Conservation (phyloP, 192 early-diverging fungal species). For the Globomyces pollinis-pini region DNA sequence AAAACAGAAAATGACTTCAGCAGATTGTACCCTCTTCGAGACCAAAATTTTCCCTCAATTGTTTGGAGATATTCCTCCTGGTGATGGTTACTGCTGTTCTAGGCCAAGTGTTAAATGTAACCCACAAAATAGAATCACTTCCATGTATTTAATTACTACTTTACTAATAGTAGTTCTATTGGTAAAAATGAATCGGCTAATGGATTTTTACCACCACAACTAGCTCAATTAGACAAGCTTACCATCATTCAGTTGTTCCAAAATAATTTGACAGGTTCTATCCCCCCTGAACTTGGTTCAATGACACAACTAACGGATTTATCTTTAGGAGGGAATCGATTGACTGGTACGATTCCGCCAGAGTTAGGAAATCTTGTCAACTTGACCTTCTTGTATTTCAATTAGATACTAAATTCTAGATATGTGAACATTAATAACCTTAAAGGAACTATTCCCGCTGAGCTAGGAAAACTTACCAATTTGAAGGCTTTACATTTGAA, state of each 20-base stretch:
- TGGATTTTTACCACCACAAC: not conserved
- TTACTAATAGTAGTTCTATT: not conserved
- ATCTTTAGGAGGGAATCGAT: not conserved
- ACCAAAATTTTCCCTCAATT: not conserved
- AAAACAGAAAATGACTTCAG: not conserved
- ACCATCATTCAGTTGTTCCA: not conserved
- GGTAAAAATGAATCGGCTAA: not conserved
- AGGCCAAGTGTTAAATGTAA: not conserved
- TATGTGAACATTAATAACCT: not conserved
- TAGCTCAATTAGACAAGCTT: not conserved
- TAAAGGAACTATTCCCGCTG: slow-evolving; percentile 2
- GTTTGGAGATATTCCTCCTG: not conserved
- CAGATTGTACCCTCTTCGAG: not conserved
- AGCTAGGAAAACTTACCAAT: not conserved
- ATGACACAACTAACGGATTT: not conserved
- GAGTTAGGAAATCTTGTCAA: not conserved
- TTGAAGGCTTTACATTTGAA: not conserved
- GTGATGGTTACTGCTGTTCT: not conserved
- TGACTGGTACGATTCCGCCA: not conserved
- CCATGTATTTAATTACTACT: not conserved
- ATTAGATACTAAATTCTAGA: too few species aligned
- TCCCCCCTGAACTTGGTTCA: not conserved
- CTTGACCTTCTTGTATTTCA: not conserved
- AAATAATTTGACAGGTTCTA: not conserved
- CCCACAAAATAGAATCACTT: not conserved